Base-by-base conservation (phyloP, 1,284 basidiomycete species). In the Ustilago bromivora region DNA sequence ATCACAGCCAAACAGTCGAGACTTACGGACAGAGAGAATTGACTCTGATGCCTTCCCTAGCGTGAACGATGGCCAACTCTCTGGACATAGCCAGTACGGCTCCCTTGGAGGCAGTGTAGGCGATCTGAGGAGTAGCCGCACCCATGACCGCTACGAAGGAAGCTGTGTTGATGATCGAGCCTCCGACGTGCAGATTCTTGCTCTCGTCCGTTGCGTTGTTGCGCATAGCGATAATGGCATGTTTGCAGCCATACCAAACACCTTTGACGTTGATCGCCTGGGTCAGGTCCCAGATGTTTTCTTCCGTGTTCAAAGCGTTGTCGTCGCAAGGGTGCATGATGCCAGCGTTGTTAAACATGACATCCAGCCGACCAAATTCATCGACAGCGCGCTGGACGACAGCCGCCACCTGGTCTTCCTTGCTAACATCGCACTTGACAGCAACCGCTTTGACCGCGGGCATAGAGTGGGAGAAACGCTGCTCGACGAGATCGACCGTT, bases 71-170 rank as follows among this genome's bases (percentile, higher is more conserved):
- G 2, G 96, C 96, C 34, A 98, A 89, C 86, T 98, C 96, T 61
- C 96, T 91, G 11, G 94, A 96, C 95, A 98, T 96, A n/a, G 96
- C 93, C 63, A 98, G 91, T 5, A 98, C 96, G 36, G 92, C 96
- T 67, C 96, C 96, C 92, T 94, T 88, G 32, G 85, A 87, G 0
- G 88, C 87, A 35, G 88, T 88, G 82, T 88, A 98, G 61, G 96
- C 96, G 40, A 98, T 88, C 87, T 98, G 96, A 61, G 96, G 95
- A 2, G 96, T 97, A 31, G 96, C 96, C 55, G 96, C 95, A 55
- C 96, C 95, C 89, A 95, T 89, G 74, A 94, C 88, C 49, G 95
- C 95, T 32, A 98, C 96, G 84, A 98, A 98, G 79, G 93, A 95
- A 8, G 96, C 95, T 7, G 93, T 96, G 88, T 98, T 98, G 88